A percentile compares a stretch with the other conserved stretches of the same genome.
phyloP scores from a whole-genome alignment of 2,329 filamentous ascomycete species.

The Colletotrichum magnum region DNA sequence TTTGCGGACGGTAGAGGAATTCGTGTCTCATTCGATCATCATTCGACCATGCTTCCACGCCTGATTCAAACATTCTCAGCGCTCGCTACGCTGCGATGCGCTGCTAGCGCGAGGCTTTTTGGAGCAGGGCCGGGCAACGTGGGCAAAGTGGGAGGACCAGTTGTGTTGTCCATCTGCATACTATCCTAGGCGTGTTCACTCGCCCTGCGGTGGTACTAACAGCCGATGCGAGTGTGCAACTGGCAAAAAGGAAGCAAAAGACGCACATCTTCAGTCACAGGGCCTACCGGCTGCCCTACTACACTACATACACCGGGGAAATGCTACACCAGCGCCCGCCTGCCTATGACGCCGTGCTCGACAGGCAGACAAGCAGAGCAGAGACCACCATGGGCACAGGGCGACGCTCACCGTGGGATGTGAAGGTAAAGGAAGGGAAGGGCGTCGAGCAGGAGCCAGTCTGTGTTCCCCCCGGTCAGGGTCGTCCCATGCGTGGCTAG shows the following conservation, averaged over 20 bases:
- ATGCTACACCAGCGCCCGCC: background rate
- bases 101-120: slow-evolving; percentile 16
- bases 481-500: slow-evolving; percentile 38
- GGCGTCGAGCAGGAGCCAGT: slow-evolving; percentile 34
- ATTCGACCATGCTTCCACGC: slow-evolving; percentile 34
- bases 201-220: slow-evolving; percentile 16
- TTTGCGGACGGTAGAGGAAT: slow-evolving; percentile 13
- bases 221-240: background rate
- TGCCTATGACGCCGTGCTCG: slow-evolving; percentile 22
- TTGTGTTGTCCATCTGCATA: no score
- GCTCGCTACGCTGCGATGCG: background rate
- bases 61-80: slow-evolving; percentile 21
- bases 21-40: slow-evolving; percentile 37
- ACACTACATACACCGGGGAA: background rate
- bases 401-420: slow-evolving; percentile 14
- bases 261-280: slow-evolving; percentile 24
- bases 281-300: slow-evolving; percentile 10
- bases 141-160: background rate
- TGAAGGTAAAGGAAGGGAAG: slow-evolving; percentile 27
- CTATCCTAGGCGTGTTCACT: slow-evolving; percentile 1
- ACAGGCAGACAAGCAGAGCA: slow-evolving; percentile 11
- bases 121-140: slow-evolving; percentile 1
- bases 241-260: slow-evolving; percentile 19
- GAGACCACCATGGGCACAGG: slow-evolving; percentile 29
- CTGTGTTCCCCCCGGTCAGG: slow-evolving; percentile 33